Base-by-base conservation (phyloP, 148 eudicot species). In the Polygonum aviculare region DNA sequence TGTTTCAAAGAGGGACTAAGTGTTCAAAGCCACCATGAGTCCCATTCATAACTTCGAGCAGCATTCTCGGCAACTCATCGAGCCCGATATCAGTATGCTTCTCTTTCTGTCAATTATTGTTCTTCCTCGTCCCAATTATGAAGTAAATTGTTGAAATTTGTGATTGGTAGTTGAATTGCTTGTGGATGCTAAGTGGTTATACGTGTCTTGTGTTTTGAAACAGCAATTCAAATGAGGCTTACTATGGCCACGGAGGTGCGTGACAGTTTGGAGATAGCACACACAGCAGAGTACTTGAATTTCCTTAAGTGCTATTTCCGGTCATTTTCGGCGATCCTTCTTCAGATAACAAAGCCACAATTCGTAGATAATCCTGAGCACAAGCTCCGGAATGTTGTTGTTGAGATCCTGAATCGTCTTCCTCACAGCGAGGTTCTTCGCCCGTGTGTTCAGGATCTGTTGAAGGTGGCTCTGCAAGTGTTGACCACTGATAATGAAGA, bases 201-300 rank as follows among this genome's bases (percentile, higher is more conserved):
- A 16, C 21, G 72, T 36, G 21, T 67, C 16, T 35, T 67, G 14
- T 2, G 52, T 84, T 59, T 48, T 63, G 75, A 15, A 44, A 76
- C 84, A 93, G 98, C 94, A 72, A 89, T 94, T 69, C 91, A 88
- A 49, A 45, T 76, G 75, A 88, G 98, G 81, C 84, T 92, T 47
- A 90, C 89, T 57, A 90, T 94, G 98, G 98, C 89, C 11, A 92
- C 89, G 97, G 98, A 94, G 88, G 98, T 94, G n/a, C 87, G 97
- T 78, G 98, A 94, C 74, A 94, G 98, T 80, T 78, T 94, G 71
- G 98, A 94, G 86, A 89, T 94, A 70, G 87, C 91, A 19, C 98
- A 94, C 78, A 94, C 98, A 0, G 94, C 94, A 40, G 98, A 94
- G 87, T 94, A 94, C 87, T 84, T 94, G 83, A 94, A 92, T 88